Evolutionary conservation across 495 filamentous ascomycete species (phyloP).

Genomic region (Talaromyces borbonicus): DNA sequence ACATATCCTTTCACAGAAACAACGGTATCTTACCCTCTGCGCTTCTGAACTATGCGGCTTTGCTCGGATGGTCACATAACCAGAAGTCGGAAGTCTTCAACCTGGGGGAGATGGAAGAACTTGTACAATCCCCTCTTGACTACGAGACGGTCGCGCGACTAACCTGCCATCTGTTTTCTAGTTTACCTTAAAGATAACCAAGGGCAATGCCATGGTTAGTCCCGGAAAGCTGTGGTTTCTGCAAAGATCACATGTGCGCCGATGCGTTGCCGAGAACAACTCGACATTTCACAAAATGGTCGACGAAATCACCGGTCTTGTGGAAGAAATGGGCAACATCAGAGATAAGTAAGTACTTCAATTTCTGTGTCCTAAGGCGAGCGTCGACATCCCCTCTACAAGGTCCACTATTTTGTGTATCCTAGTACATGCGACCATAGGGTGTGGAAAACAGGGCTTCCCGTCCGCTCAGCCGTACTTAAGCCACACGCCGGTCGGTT

Average conservation of each 20-base stretch:
- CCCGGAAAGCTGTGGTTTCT: slow-evolving; percentile 72
- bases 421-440: slow-evolving; percentile 9
- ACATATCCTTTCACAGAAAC: slow-evolving; percentile 58
- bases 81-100: slow-evolving; percentile 57
- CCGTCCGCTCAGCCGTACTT: slow-evolving; percentile 16
- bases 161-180: slow-evolving; percentile 11
- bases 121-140: slow-evolving; percentile 32
- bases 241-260: slow-evolving; percentile 59
- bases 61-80: slow-evolving; percentile 78
- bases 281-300: slow-evolving; percentile 41
- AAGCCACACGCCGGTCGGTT: slow-evolving; percentile 15
- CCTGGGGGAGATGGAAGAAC: slow-evolving; percentile 56
- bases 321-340: slow-evolving; percentile 16
- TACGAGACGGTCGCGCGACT: not conserved
- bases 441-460: slow-evolving; percentile 12
- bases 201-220: slow-evolving; percentile 79
- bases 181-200: slow-evolving; percentile 79
- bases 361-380: not conserved
- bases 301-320: slow-evolving; percentile 21
- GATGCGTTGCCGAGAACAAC: slow-evolving; percentile 24
- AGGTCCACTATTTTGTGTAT: not conserved
- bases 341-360: slow-evolving; percentile 1
- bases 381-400: not conserved
- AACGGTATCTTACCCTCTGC: slow-evolving; percentile 61
- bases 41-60: slow-evolving; percentile 71